Base-by-base conservation (phyloP, 768 basidiomycete species). In the Pleurotus salmoneostramineus region DNA sequence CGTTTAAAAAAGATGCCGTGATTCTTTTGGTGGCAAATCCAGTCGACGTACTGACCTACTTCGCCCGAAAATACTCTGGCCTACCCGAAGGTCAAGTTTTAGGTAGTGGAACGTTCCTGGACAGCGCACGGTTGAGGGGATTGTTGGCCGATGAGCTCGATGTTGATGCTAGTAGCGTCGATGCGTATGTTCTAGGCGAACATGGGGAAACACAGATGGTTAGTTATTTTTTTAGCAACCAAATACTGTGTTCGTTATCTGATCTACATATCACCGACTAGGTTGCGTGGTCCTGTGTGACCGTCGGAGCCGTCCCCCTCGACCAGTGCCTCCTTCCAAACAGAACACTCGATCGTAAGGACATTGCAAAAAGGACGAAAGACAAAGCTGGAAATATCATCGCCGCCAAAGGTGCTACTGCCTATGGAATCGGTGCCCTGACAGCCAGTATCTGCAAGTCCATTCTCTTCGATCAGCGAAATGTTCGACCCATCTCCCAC, bases 191-290 rank as follows among this genome's bases (percentile, higher is more conserved):
- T 7, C 34, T 61, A 10, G 61, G 61, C 17, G 61, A 61, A 50
- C 61, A 61, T 42, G 61, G 61, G 8, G 61, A 61, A 46, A 56
- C 58, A 11, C 61, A 61, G 48, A 55, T 61, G 31, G 61, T 61
- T n/a, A 3, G 61, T 15, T 14, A 35, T 27, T 27, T 27, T 27
- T 27, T 27, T 27, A 46, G 4, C 27, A 44, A 12, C 17, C 15
- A 34, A 50, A 14, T 47, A n/a, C 11, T 10, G 27, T 40, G 47
- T 17, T 15, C 15, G 4, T 31, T 21, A n/a, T 36, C 3, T 46
- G 33, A 36, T 50, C 12, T 17, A 21, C 14, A 8, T 15, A 44
- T 17, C 31, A 34, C 5, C n/a, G 4, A 11, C 35, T 21, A 61
- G 61, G 61, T 61, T 47, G 58, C 61, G 11, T 61, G 61, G 61